Conservation (phyloP, 2,329 filamentous ascomycete species). For the Xylaria polymorpha region DNA sequence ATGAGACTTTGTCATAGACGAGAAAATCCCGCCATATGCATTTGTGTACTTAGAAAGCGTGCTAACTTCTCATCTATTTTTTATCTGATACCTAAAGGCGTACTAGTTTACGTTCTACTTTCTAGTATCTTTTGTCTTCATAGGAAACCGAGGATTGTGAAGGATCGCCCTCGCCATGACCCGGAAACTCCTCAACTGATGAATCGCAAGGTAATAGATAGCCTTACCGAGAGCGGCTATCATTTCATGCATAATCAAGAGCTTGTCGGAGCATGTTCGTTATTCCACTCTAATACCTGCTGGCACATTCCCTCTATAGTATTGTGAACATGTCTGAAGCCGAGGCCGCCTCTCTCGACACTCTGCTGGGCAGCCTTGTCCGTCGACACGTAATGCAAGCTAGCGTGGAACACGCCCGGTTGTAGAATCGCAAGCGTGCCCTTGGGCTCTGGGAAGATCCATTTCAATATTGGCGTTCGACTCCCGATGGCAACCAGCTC, state of each 20-base stretch:
- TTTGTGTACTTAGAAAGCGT: background rate
- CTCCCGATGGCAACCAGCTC: conserved; percentile 53
- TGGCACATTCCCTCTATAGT: conserved; percentile 57
- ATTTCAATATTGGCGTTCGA: conserved; percentile 42
- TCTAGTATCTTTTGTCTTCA: background rate
- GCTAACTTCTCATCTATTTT: background rate
- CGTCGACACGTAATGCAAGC: conserved; percentile 53
- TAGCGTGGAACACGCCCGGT: conserved; percentile 54
- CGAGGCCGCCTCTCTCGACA: conserved; percentile 56
- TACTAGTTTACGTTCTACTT: background rate
- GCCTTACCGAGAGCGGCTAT: background rate
- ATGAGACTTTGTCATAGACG: background rate
- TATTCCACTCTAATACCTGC: conserved; percentile 57
- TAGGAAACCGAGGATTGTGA: background rate
- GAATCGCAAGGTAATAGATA: background rate
- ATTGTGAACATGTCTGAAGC: conserved; percentile 53
- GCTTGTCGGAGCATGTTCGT: conserved; percentile 38
- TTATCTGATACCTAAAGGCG: background rate
- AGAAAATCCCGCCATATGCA: background rate
- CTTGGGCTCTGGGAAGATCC: conserved; percentile 42
- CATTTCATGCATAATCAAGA: conserved; percentile 5
- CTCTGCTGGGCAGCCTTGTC: conserved; percentile 53
- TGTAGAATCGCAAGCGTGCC: conserved; percentile 55
- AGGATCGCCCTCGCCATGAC: background rate
- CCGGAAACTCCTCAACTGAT: background rate